Evolutionary conservation across 192 early-diverging fungal genomes (phyloP), one percentile per base, ranked within the genome.

Genomic region (Cladochytrium replicatum): DNA sequence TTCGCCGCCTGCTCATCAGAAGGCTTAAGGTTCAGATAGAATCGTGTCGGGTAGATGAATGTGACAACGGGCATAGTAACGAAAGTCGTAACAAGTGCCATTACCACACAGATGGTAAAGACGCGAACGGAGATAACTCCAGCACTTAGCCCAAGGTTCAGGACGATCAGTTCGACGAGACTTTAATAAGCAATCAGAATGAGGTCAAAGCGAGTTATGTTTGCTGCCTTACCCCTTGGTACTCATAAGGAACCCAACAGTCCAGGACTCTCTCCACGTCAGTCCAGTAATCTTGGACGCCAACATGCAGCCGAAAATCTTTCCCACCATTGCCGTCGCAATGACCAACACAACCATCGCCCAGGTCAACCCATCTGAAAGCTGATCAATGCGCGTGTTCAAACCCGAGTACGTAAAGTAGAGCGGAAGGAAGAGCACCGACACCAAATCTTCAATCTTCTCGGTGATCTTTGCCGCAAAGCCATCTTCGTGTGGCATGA

Each of bases 381-480:
- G 74, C 1, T 81, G 57, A 29, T 77, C 81, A 22, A 95, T 71
- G 54, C 87, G 77, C 11, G 88, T 91, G 57, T 93, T 91, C 21
- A 97, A 68, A 22, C 93, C 93, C 2, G 91, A 92, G 15, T 91
- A 70, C 0, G 91, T 82, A 71, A 97, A 97, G 66, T 91, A 97
- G 72, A 97, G 69, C 7, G 92, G 93, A 44, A 97, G 60, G 48
- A 97, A 85, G 9, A 95, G 52, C 32, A 94, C 82, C 39, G 72
- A 74, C 21, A 93, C 71, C 1, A 94, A 54, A 60, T 97, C 93
- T 54, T 97, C 92, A 40, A 93, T 84, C 65, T 91, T 90, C 38
- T 94, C 89, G 4, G 86, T 88, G 7, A 97, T 75, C 26, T 78
- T 77, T 44, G 90, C 70, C 2, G 92, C 81, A 53, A 97, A 86